Conservation (phyloP, 1,284 basidiomycete species). For the Leccinum proximum region DNA sequence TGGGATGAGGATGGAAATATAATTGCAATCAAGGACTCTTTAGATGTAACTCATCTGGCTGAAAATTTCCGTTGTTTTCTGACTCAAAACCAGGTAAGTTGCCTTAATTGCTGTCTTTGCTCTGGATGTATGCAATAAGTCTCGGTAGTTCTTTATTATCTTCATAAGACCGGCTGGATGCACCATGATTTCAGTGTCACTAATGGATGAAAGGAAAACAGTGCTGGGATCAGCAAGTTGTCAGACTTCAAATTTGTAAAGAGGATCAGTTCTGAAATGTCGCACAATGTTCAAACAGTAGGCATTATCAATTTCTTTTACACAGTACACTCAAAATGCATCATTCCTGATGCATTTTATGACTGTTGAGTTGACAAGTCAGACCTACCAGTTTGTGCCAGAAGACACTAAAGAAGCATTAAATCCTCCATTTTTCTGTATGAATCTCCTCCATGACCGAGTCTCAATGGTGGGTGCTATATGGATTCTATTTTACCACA, state of each 20-base stretch:
- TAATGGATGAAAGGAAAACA: neutral
- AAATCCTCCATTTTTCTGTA: no score
- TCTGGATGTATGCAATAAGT: neutral
- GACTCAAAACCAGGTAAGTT: neutral
- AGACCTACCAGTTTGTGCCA: no score
- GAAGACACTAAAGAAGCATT: no score
- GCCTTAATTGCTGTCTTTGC: neutral
- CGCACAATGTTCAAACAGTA: neutral
- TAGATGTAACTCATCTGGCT: neutral
- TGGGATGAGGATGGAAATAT: neutral
- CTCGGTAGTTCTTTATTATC: neutral
- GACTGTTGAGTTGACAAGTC: no score
- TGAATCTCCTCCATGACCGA: no score
- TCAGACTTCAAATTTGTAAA: slow-evolving; percentile 13
- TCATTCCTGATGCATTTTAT: no score
- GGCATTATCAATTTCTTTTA: no score
- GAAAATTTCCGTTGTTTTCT: neutral
- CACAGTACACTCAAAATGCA: no score
- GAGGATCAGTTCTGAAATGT: neutral
- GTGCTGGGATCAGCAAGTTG: neutral
- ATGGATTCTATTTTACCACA: no score
- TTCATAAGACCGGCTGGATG: slow-evolving; percentile 11
- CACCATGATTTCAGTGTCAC: slow-evolving; percentile 11
- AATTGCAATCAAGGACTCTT: slow-evolving; percentile 11
- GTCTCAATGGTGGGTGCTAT: no score